Base-by-base conservation (phyloP, 2,329 filamentous ascomycete species). In the Botryotinia convoluta region DNA sequence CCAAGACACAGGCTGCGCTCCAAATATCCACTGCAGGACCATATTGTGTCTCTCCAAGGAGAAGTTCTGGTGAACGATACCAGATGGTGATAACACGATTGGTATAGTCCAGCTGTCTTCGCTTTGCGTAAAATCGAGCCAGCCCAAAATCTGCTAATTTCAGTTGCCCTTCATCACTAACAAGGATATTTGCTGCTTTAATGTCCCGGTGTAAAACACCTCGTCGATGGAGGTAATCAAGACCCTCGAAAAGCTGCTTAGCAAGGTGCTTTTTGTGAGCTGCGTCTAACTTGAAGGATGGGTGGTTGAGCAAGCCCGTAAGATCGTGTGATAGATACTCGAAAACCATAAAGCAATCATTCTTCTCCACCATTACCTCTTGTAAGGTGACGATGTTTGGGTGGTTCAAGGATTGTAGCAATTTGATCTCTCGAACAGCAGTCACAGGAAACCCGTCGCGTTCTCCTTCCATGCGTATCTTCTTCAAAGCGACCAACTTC, bases 271-370 rank as follows among this genome's bases (percentile, higher is more conserved):
- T 99, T 83, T 94, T 97, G 82, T 98, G 95, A 0, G 92, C 90
- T 6, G 90, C 85, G 54, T 96, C 92, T 22, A 99, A 88, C 74
- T 91, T 91, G 83, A 97, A 99, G 0, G 92, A 92, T 0, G 96
- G 96, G 80, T 99, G 96, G 79, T 98, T 98, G 74, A 99, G 89
- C 45, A 99, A 86, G 22, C 96, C 96, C 4, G 96, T 99, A 74
- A 99, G 85, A 82, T 99, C 96, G 81, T 99, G 96, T 1, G 96
- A 95, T 45, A 98, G 87, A 81, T 99, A 99, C 82, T 99, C 96
- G 77, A 99, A 99, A 4, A 99, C 96, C 96, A 99, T 99, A 83
- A 97, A 99, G 82, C 96, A 99, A 83, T 98, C 95, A 78, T 98
- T 98, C 81, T 92, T 93, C 83, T 99, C 96, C 3, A 99, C 96